These are phyloP conservation scores for Capronia americana DNA, from an alignment of 2,329 filamentous ascomycete genomes.

Conservation along the genomic window DNA sequence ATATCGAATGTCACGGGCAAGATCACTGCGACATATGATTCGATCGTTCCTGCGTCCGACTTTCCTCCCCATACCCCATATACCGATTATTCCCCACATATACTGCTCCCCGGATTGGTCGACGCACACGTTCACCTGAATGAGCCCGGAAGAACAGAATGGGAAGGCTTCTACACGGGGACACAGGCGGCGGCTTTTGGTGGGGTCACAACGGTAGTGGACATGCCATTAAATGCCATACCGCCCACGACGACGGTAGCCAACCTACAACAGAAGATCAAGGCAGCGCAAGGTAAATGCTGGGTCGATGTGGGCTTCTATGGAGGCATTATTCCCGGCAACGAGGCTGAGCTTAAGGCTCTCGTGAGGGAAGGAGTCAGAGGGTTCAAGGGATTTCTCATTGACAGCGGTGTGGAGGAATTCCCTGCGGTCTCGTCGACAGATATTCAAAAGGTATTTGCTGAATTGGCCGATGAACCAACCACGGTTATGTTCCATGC, in stretches of 20 bases:
- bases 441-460: conserved; percentile 82
- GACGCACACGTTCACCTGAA: conserved; percentile 98
- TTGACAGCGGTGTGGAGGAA: conserved; percentile 94
- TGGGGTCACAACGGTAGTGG: conserved; percentile 93
- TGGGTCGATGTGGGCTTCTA: conserved; percentile 99
- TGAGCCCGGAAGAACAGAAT: conserved; percentile 94
- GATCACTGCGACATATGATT: conserved; percentile 76
- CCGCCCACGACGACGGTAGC: conserved; percentile 90
- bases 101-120: conserved; percentile 88
- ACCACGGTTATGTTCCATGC: conserved; percentile 99
- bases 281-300: conserved; percentile 82
- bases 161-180: conserved; percentile 97
- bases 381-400: conserved; percentile 97
- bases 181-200: conserved; percentile 93
- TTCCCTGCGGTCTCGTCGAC: conserved; percentile 85
- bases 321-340: conserved; percentile 91
- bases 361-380: conserved; percentile 85
- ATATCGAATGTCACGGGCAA: conserved; percentile 81
- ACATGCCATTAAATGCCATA: conserved; percentile 98
- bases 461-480: conserved; percentile 75
- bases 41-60: conserved; percentile 73
- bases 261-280: conserved; percentile 82
- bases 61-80: conserved; percentile 79
- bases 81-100: conserved; percentile 80
- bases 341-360: conserved; percentile 76